These are phyloP conservation scores for Candida odintsovae DNA, from an alignment of 805 yeast species.

Conservation along the genomic window DNA sequence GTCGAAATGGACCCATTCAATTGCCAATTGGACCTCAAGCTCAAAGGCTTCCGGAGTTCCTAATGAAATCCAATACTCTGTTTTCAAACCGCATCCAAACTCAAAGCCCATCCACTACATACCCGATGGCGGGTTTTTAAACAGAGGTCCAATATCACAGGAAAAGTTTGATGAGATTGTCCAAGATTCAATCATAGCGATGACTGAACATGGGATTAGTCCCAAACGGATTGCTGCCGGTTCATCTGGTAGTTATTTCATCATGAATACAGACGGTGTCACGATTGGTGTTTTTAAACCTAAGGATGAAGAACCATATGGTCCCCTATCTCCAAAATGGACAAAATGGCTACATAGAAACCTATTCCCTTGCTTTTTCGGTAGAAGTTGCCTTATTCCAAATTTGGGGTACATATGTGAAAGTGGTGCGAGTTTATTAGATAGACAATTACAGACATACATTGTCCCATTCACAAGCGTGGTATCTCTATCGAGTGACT, in stretches of 20 bases:
- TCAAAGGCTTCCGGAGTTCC: constrained; percentile 15
- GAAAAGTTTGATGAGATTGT: constrained; percentile 35
- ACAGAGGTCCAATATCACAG: constrained; percentile 24
- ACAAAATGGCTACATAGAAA: constrained; percentile 74
- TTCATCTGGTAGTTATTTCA: constrained; percentile 66
- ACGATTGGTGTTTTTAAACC: constrained; percentile 67
- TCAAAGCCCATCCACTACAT: constrained; percentile 22
- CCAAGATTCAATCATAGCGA: constrained; percentile 37
- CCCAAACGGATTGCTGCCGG: constrained; percentile 59
- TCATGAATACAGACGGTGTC: constrained; percentile 30
- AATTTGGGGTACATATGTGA: constrained; percentile 69
- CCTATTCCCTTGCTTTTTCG: constrained; percentile 72
- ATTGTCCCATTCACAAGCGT: constrained; percentile 66
- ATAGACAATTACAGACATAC: constrained; percentile 48
- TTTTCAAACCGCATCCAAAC: constrained; percentile 39
- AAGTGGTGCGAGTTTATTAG: constrained; percentile 64
- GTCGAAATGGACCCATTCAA: constrained; percentile 23
- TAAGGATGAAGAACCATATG: constrained; percentile 77
- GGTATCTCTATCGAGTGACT: constrained; percentile 27
- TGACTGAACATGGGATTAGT: constrained; percentile 34
- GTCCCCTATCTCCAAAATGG: constrained; percentile 75
- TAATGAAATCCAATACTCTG: constrained; percentile 49
- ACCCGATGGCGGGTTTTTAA: constrained; percentile 25
- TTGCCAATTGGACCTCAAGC: constrained; percentile 23
- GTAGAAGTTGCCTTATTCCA: constrained; percentile 66